Evolutionary conservation across 2,329 filamentous ascomycete species (phyloP), one percentile per base, ranked within the genome.

Genomic region (Fusarium sp.): DNA sequence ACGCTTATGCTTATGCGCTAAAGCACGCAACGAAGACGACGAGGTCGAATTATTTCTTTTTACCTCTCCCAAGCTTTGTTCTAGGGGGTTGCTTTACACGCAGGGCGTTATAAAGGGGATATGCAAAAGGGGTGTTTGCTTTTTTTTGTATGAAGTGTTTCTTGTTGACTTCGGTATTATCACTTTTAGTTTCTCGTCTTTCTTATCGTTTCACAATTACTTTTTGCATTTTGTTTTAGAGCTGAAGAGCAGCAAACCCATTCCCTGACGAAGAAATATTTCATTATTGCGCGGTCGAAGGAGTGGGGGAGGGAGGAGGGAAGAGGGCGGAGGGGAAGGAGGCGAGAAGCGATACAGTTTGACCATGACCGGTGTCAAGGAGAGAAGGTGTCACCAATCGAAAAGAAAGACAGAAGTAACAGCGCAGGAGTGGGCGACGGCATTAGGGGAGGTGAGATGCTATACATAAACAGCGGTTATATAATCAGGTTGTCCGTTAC

Each of bases 51-150:
- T 67, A 39, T 58, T 64, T 45, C 65, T 65, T 61, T 50, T 67
- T 52, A 67, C 45, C 56, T 50, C 64, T 39, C 60, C 62, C 38
- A 56, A 34, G 53, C 38, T 54, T 65, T 24, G 45, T 45, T 40
- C 60, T 62, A 58, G 63, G 69, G 26, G 56, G 50, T 72, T 71
- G 63, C 72, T 69, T 75, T 76, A 65, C 62, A 76, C 73, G 74
- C 73, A 72, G 69, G 76, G 73, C 76, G 77, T 78, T 77, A 66
- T 72, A 68, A 67, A 73, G 67, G 71, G 68, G 65, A 62, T 67
- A 65, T 62, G 70, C 69, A 70, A 74, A 73, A 72, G 64, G 68
- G 56, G 1, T 11, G 19, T 45, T 51, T 57, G 17, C 30, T 40
- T 56, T 68, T 68, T 68, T 68, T 62, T 73, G 62, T 73, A 73